phyloP scores from a whole-genome alignment of 768 basidiomycete genomes.

The Daedalea quercina region DNA sequence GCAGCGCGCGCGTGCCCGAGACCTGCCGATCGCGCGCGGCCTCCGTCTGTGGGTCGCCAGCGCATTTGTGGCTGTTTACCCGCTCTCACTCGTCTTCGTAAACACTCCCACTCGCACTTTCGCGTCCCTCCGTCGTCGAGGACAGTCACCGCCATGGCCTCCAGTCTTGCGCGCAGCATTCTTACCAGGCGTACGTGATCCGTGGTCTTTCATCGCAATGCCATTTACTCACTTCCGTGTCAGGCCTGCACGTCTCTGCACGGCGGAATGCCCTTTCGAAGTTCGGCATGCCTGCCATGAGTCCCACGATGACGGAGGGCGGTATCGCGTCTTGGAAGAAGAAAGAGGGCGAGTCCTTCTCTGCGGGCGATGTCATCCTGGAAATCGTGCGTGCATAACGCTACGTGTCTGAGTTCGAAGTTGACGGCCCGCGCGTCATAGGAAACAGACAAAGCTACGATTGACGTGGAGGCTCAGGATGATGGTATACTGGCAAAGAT shows the following conservation, averaged over 20 bases:
- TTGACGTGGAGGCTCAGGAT: conserved; percentile 98
- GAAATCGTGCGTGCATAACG: conserved; percentile 72
- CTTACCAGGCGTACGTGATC: conserved; percentile 54
- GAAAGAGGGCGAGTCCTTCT: conserved; percentile 88
- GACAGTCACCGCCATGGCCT: conserved; percentile 41
- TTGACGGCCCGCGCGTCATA: conserved; percentile 24
- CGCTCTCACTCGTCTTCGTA: conserved; percentile 17
- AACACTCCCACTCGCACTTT: conserved; percentile 14
- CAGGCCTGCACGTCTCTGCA: conserved; percentile 81
- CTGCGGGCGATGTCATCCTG: conserved; percentile 88
- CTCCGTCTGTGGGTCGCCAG: conserved; percentile 3
- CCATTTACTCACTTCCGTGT: conserved; percentile 1
- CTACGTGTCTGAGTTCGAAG: not conserved
- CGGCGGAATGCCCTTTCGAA: conserved; percentile 73
- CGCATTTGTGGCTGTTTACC: conserved; percentile 19
- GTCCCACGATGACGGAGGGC: conserved; percentile 99
- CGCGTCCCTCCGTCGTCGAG: conserved; percentile 20
- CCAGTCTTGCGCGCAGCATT: conserved; percentile 52
- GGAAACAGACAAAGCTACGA: conserved; percentile 99
- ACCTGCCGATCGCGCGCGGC: conserved; percentile 12
- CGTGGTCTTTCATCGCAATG: not conserved
- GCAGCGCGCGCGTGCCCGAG: conserved; percentile 6
- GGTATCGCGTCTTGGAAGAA: conserved; percentile 98
- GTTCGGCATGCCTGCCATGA: conserved; percentile 98
- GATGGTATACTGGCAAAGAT: conserved; percentile 97